A percentile compares a stretch with the other conserved stretches of the same genome.
phyloP scores from a whole-genome alignment of 176 grass and related monocot genomes.

The Alopecurus myosuroides region DNA sequence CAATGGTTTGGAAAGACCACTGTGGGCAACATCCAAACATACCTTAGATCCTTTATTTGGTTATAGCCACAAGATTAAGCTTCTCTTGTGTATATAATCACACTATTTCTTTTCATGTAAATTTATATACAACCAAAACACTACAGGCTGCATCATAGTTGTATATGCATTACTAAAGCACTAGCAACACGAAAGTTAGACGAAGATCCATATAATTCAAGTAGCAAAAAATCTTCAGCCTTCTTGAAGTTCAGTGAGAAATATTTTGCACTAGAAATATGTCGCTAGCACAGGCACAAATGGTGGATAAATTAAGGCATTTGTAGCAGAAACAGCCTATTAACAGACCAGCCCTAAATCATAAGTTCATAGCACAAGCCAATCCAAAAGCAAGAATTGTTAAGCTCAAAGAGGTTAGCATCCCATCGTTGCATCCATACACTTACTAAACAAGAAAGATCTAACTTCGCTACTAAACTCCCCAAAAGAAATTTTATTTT shows the following conservation, averaged over 20 bases:
- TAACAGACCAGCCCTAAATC: not conserved
- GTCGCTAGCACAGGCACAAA: not conserved
- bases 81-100: conserved; percentile 4
- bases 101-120: not conserved
- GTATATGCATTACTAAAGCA: not conserved
- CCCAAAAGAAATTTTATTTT: not conserved
- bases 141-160: not conserved
- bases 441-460: not conserved
- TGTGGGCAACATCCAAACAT: too few relatives aligned
- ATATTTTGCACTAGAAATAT: not conserved
- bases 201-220: not conserved
- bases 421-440: too few relatives aligned
- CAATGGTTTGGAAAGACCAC: too few relatives aligned
- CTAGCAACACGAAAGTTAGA: not conserved
- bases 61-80: conserved; percentile 11
- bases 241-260: not conserved
- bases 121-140: not conserved
- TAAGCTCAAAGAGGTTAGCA: not conserved
- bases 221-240: not conserved
- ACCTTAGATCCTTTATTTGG: not conserved
- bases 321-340: not conserved
- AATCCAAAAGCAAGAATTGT: not conserved
- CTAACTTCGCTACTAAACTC: not conserved
- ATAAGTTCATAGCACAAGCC: not conserved
- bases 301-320: not conserved